Base-by-base conservation (phyloP, 768 basidiomycete genomes). In the Panaeolus papilionaceus region DNA sequence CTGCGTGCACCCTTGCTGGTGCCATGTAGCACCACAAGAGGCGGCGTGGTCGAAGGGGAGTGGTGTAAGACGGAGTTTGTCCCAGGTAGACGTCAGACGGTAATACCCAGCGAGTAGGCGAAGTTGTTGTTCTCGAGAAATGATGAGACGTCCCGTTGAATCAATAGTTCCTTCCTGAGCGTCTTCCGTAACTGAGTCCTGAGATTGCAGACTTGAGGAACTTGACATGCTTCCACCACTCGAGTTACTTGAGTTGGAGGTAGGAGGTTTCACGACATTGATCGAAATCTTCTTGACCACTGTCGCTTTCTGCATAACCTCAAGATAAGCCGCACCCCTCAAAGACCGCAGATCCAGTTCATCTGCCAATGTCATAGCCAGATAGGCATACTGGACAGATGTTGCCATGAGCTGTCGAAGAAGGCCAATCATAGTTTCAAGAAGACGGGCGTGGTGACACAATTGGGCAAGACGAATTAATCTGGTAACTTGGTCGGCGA, bases 341-440 rank as follows among this genome's bases (percentile, higher is more conserved):
- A 93, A 79, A 0, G 81, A 77, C 42, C 85, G 81, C 62, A 93
- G 79, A 71, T 88, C 79, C 37, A 92, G 82, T 67, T 93, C 91
- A 71, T 93, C 91, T 3, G 89, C 87, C 26, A 93, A 84, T 7
- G 84, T 83, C 88, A 93, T 90, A 3, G 90, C 90, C 61, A 92
- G 81, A 73, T 90, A 89, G 5, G 91, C 89, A 72, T 91, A 91
- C 68, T 87, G 86, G 58, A 89, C 76, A 2, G 89, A 91, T 38
- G 77, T 78, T 45, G 79, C 77, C 89, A 92, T 91, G 64, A 91
- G 81, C 71, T 88, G 85, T 44, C 84, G 81, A 61, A 93, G 80
- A 10, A 90, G 77, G 18, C 75, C 71, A 70, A 90, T 82, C 85
- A 91, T 86, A 0, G 89, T 88, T 62, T 79, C 80, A 37, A 92